Percentiles rank a stretch among this genome's conserved stretches.
Conservation (phyloP, 768 basidiomycete genomes). For the Erythrobasidium yunnanense region DNA sequence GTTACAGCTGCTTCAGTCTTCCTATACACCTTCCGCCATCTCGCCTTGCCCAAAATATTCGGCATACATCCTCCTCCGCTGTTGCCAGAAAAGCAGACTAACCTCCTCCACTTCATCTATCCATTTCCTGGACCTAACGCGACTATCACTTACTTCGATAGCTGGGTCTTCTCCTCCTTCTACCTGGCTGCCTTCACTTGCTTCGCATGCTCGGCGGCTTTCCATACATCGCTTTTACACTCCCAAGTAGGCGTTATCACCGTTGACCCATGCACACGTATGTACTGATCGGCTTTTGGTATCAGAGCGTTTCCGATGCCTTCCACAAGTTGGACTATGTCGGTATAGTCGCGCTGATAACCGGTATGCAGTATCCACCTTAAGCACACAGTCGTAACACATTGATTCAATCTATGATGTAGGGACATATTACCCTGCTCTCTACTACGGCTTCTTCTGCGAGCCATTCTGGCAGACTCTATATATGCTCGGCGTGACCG, state of each 20-base stretch:
- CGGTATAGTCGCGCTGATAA: conserved; percentile 53
- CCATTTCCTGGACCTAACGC: not conserved
- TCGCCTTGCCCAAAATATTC: not conserved
- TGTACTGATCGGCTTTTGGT: not conserved
- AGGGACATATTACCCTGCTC: conserved; percentile 11
- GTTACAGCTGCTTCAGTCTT: not conserved
- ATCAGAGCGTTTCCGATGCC: conserved; percentile 48
- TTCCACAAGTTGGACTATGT: conserved; percentile 65
- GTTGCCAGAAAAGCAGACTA: not conserved
- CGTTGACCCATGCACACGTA: too few relatives aligned
- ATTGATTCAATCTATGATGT: too few relatives aligned
- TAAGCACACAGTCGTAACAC: too few relatives aligned
- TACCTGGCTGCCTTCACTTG: conserved; percentile 22
- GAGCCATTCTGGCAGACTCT: not conserved
- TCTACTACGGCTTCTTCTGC: conserved; percentile 27
- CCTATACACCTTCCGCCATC: conserved; percentile 9
- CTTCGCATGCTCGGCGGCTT: conserved; percentile 20
- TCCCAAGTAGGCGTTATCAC: too few relatives aligned
- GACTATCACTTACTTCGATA: conserved; percentile 2
- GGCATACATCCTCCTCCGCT: not conserved
- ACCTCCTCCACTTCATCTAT: conserved; percentile 5
- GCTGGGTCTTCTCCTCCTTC: conserved; percentile 5
- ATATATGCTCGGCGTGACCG: conserved; percentile 22
- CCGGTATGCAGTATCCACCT: conserved; percentile 20
- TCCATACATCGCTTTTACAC: conserved; percentile 20